Conservation (phyloP, 2,329 filamentous ascomycete genomes). For the Hymenoscyphus fraxineus region DNA sequence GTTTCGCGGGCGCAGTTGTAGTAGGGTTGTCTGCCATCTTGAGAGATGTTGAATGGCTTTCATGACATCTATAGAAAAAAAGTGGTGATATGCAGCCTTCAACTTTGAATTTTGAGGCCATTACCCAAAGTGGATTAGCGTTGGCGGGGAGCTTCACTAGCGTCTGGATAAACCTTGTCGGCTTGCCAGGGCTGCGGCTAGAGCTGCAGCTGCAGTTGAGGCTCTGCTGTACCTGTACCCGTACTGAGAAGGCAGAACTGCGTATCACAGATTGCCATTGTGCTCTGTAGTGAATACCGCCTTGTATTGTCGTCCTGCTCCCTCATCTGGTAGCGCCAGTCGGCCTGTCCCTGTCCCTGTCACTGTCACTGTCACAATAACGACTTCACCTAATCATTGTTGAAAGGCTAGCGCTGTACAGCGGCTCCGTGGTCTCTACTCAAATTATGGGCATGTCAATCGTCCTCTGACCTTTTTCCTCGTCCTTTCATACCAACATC, state of each 20-base stretch:
- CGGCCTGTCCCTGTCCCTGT: no score
- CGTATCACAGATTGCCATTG: neutral
- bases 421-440: slow-evolving; percentile 1
- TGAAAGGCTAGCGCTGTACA: no score
- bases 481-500: slow-evolving; percentile 4
- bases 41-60: slow-evolving; percentile 19
- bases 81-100: neutral
- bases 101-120: neutral
- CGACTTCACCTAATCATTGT: no score
- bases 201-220: neutral
- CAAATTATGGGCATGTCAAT: slow-evolving; percentile 25
- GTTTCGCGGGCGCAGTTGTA: slow-evolving; percentile 14
- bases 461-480: slow-evolving; percentile 12
- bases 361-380: no score
- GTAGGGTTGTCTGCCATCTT: slow-evolving; percentile 29
- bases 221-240: neutral
- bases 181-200: neutral
- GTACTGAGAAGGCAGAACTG: no score
- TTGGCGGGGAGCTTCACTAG: neutral
- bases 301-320: neutral
- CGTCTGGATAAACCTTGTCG: neutral
- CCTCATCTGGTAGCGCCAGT: no score
- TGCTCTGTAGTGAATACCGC: neutral
- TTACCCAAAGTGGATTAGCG: slow-evolving; percentile 7
- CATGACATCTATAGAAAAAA: slow-evolving; percentile 22